Evolutionary conservation across 495 filamentous ascomycete species (phyloP).

Genomic region (Pyrenula aspistea): DNA sequence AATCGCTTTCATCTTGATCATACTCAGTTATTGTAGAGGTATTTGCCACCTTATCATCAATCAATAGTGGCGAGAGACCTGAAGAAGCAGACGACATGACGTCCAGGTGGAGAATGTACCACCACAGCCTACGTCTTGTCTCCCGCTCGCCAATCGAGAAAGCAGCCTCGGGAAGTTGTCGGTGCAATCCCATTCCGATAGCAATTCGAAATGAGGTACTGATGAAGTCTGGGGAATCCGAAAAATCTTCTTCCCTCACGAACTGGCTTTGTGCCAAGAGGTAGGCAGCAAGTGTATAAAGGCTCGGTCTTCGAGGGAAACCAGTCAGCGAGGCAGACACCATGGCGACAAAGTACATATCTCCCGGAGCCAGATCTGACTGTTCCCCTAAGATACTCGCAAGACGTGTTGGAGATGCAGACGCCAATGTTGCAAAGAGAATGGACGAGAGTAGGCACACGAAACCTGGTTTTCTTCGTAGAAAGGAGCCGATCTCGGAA

Average conservation of each 20-base stretch:
- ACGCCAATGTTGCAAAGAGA: background rate
- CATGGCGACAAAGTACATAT: background rate
- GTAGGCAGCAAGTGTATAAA: background rate
- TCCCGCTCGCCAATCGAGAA: background rate
- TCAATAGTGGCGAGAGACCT: background rate
- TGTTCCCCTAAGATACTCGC: background rate
- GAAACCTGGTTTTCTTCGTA: background rate
- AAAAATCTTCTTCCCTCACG: background rate
- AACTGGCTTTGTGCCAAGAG: background rate
- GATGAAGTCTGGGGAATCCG: background rate
- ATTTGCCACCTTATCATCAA: background rate
- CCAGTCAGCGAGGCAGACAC: background rate
- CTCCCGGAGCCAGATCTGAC: background rate
- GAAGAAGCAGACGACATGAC: background rate
- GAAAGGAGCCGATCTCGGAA: background rate
- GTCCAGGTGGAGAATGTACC: background rate
- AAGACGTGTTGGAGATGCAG: background rate
- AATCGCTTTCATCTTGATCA: background rate
- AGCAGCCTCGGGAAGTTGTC: background rate
- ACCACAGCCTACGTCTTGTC: background rate
- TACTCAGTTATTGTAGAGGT: background rate
- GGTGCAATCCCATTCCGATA: background rate
- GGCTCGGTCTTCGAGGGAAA: background rate
- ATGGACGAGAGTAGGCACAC: background rate
- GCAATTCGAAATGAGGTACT: background rate